These are phyloP conservation scores for Copromyces sp. DNA, from an alignment of 495 filamentous ascomycete genomes.

Conservation along the genomic window DNA sequence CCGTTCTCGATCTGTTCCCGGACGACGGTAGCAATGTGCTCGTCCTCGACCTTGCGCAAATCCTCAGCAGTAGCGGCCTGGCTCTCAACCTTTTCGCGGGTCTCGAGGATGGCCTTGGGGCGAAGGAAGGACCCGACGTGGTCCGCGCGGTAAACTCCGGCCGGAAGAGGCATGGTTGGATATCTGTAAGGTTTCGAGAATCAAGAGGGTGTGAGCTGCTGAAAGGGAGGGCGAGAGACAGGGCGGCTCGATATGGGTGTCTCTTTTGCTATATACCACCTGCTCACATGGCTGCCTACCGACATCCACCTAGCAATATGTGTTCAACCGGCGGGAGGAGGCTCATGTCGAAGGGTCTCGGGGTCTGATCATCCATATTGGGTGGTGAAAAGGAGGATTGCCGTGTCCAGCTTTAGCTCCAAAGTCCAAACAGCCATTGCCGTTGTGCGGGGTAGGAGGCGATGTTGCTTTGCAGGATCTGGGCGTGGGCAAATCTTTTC, in stretches of 20 bases:
- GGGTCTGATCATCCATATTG: neutral
- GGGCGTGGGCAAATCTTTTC: neutral
- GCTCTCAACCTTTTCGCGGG: constrained; percentile 36
- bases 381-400: neutral
- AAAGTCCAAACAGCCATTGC: neutral
- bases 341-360: neutral
- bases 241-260: neutral
- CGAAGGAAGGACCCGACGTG: constrained; percentile 40
- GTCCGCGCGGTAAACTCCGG: constrained; percentile 40
- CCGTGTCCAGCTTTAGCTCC: neutral
- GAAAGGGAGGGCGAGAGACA: neutral
- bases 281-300: neutral
- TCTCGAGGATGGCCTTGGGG: constrained; percentile 28
- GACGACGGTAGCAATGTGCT: constrained; percentile 53
- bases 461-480: neutral
- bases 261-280: neutral
- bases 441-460: neutral
- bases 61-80: constrained; percentile 33
- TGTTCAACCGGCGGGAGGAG: neutral
- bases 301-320: neutral
- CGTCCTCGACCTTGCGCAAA: constrained; percentile 48
- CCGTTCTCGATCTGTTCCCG: constrained; percentile 50
- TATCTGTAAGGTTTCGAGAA: neutral
- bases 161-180: constrained; percentile 33
- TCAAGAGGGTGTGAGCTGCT: neutral